Base-by-base conservation (phyloP, 441 rosid species). In the Isatis lusitanica region DNA sequence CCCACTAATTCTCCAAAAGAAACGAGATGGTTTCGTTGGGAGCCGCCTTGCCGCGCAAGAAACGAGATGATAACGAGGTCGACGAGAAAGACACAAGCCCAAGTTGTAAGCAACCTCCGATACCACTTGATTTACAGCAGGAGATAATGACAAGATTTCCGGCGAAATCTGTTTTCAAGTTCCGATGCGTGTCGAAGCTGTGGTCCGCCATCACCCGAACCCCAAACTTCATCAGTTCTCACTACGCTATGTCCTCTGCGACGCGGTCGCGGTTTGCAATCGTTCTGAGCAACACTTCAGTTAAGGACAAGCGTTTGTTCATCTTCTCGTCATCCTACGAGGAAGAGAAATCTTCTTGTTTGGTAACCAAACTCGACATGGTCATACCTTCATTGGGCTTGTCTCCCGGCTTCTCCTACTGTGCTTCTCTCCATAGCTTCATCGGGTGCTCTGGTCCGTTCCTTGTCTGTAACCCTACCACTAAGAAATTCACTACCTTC, bases 171-270 rank as follows among this genome's bases (percentile, higher is more conserved):
- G 15, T 57, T 31, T 8, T 57, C 5, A 69, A 24, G 36, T 57
- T n/a, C 36, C 13, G 0, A 69, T 33, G 56, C 57, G 26, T 69
- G 46, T 69, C 56, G 0, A 69, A 44, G 65, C 46, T 5, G 35
- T 69, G 73, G 65, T 46, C 16, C 46, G 46, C 66, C 47, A 35
- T 46, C 3, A 46, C 35, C 38, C 28, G 28, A 60, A 70, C 39
- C 74, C 50, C 36, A 16, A 12, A 5, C 3, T 59, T 58, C 24
- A 5, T 46, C 1, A 4, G 35, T 35, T 24, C 56, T 6, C n/a
- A 13, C 50, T 59, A n/a, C 48, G 11, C 59, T 6, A 30, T 42
- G 28, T 51, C 55, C 55, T 44, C 59, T 6, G n/a, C n/a, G n/a
- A n/a, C 5, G 13, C 35, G 21, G 8, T 8, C 5, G 13, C 35